phyloP scores from a whole-genome alignment of 331 rosid species.

The Pyrus hybrid region DNA sequence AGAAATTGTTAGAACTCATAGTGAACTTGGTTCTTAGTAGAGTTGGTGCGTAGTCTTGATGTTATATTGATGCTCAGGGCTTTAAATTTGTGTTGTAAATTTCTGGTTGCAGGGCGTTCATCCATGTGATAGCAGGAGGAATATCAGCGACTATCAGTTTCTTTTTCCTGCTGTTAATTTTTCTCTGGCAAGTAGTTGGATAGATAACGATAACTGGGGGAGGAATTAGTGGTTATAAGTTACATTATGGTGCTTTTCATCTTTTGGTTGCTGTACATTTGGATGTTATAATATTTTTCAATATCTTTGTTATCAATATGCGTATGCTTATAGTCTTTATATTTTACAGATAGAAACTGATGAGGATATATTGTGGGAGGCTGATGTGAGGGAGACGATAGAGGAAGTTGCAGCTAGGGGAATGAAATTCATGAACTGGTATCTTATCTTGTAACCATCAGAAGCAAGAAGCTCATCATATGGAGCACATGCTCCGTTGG shows the following conservation, averaged over 20 bases:
- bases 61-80: no score
- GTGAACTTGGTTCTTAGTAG: no score
- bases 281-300: background rate
- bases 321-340: no score
- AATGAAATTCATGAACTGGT: constrained; percentile 36
- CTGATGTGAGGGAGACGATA: constrained; percentile 32
- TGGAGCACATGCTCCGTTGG: background rate
- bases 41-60: no score
- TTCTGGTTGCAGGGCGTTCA: constrained; percentile 31
- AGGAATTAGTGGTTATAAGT: background rate
- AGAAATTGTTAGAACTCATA: no score
- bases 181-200: constrained; percentile 33
- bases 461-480: background rate
- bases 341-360: constrained; percentile 32
- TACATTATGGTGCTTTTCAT: background rate
- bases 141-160: constrained; percentile 29
- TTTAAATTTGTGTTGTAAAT: no score
- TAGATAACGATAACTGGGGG: background rate
- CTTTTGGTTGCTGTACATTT: background rate
- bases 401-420: constrained; percentile 40
- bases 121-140: constrained; percentile 40
- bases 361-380: constrained; percentile 36
- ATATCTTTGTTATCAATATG: no score
- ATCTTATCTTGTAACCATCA: background rate
- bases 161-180: constrained; percentile 40